phyloP scores from a whole-genome alignment of 2,329 filamentous ascomycete genomes.

The Tolypocladium cylindrosporum region DNA sequence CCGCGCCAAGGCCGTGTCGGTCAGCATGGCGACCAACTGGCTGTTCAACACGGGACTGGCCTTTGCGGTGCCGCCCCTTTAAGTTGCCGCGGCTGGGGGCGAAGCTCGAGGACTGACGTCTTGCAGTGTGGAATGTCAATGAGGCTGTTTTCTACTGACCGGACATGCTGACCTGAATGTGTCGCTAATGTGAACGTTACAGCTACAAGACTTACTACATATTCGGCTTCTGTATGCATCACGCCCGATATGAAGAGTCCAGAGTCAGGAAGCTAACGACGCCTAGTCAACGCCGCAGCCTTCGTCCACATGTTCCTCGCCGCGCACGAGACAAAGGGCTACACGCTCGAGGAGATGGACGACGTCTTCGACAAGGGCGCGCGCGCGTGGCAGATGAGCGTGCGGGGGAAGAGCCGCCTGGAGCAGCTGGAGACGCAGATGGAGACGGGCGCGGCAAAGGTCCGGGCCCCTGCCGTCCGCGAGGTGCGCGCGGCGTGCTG shows the following conservation, averaged over 20 bases:
- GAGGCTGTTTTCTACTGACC: too few relatives aligned
- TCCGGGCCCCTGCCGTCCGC: too few relatives aligned
- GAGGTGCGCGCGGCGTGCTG: too few relatives aligned
- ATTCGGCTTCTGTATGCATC: constrained; percentile 48
- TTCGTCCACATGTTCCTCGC: constrained; percentile 58
- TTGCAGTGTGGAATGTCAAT: constrained; percentile 33
- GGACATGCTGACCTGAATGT: too few relatives aligned
- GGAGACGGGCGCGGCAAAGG: constrained; percentile 13
- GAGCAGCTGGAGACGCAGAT: constrained; percentile 38
- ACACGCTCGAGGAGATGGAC: constrained; percentile 68
- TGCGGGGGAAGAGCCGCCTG: constrained; percentile 24
- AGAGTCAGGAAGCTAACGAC: background rate
- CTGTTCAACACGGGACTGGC: constrained; percentile 22
- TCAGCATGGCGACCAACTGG: constrained; percentile 28
- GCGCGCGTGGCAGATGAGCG: constrained; percentile 45
- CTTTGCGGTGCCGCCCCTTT: constrained; percentile 35
- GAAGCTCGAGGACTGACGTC: too few relatives aligned
- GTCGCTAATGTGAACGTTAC: too few relatives aligned
- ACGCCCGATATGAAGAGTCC: too few relatives aligned
- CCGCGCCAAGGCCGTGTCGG: constrained; percentile 32
- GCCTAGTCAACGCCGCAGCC: constrained; percentile 49
- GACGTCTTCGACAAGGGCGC: constrained; percentile 55
- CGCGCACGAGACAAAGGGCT: constrained; percentile 58
- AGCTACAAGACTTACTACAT: constrained; percentile 59
- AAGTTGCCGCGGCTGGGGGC: constrained; percentile 12